Conservation (phyloP, 306 rosid genomes). For the Oxytropis ochrocephala region DNA sequence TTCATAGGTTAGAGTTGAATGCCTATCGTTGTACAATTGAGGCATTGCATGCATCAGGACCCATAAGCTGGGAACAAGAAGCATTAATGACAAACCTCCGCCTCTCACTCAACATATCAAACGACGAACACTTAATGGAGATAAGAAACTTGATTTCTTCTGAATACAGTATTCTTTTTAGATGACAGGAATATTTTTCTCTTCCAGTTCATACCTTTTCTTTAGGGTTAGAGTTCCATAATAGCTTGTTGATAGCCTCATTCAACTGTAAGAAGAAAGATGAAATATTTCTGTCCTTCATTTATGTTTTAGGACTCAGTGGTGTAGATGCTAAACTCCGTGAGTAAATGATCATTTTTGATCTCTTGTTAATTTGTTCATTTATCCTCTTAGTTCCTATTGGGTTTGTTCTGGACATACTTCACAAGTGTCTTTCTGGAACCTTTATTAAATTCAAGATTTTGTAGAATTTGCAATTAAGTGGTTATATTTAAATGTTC, state of each 20-base stretch:
- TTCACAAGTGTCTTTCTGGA: slow-evolving; percentile 4
- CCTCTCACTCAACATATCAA: slow-evolving; percentile 84
- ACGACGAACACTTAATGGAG: slow-evolving; percentile 89
- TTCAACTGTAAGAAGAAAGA: slow-evolving; percentile 65
- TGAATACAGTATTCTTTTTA: slow-evolving; percentile 52
- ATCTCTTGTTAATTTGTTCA: slow-evolving; percentile 23
- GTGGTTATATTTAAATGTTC: slow-evolving; percentile 11
- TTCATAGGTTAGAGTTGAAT: slow-evolving; percentile 90
- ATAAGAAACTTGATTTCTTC: slow-evolving; percentile 78
- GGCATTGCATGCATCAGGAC: slow-evolving; percentile 93
- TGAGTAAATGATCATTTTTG: slow-evolving; percentile 31
- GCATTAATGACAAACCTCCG: slow-evolving; percentile 93
- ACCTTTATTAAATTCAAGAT: slow-evolving; percentile 11
- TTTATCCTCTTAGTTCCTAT: slow-evolving; percentile 17
- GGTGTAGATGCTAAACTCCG: slow-evolving; percentile 42
- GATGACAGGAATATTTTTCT: slow-evolving; percentile 50
- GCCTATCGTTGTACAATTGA: slow-evolving; percentile 96
- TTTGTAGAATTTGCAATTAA: slow-evolving; percentile 20
- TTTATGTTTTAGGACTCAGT: slow-evolving; percentile 36
- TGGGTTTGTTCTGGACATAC: slow-evolving; percentile 15
- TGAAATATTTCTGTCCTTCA: slow-evolving; percentile 33
- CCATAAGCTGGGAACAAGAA: slow-evolving; percentile 97
- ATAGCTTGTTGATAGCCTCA: slow-evolving; percentile 31
- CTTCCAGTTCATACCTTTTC: slow-evolving; percentile 23
- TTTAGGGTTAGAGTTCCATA: slow-evolving; percentile 40